Evolutionary conservation across 2,329 filamentous ascomycete species (phyloP).

Genomic region (Fonsecaea nubica): DNA sequence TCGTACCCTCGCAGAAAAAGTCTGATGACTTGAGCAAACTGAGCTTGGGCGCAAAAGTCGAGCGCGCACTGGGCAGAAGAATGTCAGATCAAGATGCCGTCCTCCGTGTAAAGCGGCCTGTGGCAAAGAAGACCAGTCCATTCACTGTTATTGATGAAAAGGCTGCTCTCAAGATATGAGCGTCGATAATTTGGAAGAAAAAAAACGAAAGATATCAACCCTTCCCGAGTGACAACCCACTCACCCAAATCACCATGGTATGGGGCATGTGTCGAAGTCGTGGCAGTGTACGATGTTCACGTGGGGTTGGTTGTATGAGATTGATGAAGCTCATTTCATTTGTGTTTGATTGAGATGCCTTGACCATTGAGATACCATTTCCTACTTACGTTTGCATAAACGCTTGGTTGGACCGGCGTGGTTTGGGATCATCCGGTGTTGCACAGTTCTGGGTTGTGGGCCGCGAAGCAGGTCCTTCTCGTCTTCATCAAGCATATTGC

Average conservation of each 20-base stretch:
- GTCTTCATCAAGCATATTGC: background rate
- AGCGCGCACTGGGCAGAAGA: conserved; percentile 81
- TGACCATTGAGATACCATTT: conserved; percentile 8
- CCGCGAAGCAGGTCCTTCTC: background rate
- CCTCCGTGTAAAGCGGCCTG: conserved; percentile 32
- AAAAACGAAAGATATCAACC: background rate
- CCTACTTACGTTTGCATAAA: conserved; percentile 7
- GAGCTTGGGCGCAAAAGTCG: conserved; percentile 86
- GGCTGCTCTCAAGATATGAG: conserved; percentile 10
- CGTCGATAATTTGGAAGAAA: background rate
- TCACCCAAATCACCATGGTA: background rate
- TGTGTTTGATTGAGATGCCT: conserved; percentile 7
- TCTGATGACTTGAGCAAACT: conserved; percentile 82
- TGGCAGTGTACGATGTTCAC: conserved; percentile 5
- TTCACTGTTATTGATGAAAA: conserved; percentile 34
- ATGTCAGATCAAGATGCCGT: conserved; percentile 85
- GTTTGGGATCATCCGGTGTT: background rate
- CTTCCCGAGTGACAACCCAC: background rate
- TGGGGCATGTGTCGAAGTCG: background rate
- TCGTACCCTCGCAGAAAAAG: conserved; percentile 79
- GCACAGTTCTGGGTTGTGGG: conserved; percentile 1
- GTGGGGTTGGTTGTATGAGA: conserved; percentile 2
- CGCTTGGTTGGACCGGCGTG: conserved; percentile 4
- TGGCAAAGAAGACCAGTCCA: conserved; percentile 20
- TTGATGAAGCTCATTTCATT: conserved; percentile 7